Evolutionary conservation across 2,329 filamentous ascomycete species (phyloP).

Genomic region (Hyphodiscus sp.): DNA sequence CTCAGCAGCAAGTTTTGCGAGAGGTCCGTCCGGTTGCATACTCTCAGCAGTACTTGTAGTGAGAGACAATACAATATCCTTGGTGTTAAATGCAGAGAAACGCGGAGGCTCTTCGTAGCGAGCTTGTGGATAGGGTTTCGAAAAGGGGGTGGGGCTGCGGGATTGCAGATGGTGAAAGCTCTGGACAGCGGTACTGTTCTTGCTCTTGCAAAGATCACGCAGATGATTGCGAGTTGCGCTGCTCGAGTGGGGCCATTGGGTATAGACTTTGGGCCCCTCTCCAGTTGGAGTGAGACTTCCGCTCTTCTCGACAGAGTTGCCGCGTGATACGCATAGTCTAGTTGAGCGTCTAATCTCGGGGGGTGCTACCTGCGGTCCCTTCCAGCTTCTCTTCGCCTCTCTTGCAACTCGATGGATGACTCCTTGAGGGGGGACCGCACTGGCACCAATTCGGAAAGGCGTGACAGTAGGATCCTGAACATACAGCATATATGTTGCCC

Average conservation of each 20-base stretch:
- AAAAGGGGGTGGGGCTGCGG: conserved; percentile 50
- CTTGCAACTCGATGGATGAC: conserved; percentile 60
- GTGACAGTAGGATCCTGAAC: conserved; percentile 62
- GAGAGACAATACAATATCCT: conserved; percentile 58
- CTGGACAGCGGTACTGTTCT: conserved; percentile 39
- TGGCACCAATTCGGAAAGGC: conserved; percentile 57
- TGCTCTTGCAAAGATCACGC: conserved; percentile 54
- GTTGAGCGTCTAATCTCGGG: conserved; percentile 14
- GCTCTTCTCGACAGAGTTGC: conserved; percentile 34
- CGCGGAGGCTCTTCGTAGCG: conserved; percentile 43
- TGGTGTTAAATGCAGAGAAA: conserved; percentile 49
- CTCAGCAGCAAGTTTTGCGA: conserved; percentile 50
- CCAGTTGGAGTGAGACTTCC: conserved; percentile 51
- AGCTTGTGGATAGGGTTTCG: conserved; percentile 37
- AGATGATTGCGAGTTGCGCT: conserved; percentile 56
- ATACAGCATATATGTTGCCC: conserved; percentile 59
- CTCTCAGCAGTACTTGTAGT: conserved; percentile 56
- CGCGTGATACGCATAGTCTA: conserved; percentile 18
- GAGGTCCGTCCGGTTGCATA: conserved; percentile 56
- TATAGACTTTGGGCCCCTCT: conserved; percentile 40
- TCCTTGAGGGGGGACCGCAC: conserved; percentile 57
- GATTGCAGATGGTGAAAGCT: conserved; percentile 41
- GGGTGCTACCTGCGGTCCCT: conserved; percentile 43
- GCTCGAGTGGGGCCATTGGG: conserved; percentile 58
- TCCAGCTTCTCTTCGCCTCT: conserved; percentile 61